Percentiles rank a stretch among this genome's conserved stretches.
These are phyloP conservation scores for Cercospora beticola DNA, from an alignment of 2,329 filamentous ascomycete species.

Conservation along the genomic window DNA sequence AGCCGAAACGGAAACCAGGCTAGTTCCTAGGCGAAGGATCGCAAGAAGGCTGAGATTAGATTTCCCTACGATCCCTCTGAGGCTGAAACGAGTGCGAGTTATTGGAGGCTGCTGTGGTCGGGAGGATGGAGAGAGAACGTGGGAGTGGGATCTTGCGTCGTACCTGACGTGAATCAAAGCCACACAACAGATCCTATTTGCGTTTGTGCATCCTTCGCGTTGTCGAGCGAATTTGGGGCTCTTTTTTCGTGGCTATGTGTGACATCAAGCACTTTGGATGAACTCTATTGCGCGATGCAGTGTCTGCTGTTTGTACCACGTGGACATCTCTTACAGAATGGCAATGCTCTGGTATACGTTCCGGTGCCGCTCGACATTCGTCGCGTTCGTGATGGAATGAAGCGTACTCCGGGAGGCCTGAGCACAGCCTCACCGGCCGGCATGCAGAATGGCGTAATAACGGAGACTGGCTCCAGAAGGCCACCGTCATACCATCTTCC, in stretches of 20 bases:
- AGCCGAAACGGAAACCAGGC: slow-evolving; percentile 15
- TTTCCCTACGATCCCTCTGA: slow-evolving; percentile 19
- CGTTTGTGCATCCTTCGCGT: slow-evolving; percentile 3
- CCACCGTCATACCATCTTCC: background rate
- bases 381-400: background rate
- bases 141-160: slow-evolving; percentile 13
- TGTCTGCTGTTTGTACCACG: background rate
- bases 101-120: slow-evolving; percentile 1
- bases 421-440: slow-evolving; percentile 19
- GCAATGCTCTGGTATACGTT: background rate
- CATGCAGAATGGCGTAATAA: slow-evolving; percentile 14
- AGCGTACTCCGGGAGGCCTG: background rate
- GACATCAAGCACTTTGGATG: background rate
- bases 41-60: slow-evolving; percentile 22
- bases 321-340: background rate
- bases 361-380: background rate
- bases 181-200: slow-evolving; percentile 13
- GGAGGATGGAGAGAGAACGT: background rate
- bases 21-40: slow-evolving; percentile 17
- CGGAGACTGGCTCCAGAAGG: background rate
- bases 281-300: background rate
- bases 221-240: background rate
- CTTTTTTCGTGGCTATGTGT: slow-evolving; percentile 10
- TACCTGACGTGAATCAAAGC: slow-evolving; percentile 21
- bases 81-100: slow-evolving; percentile 18